Evolutionary conservation across 305 asterid genomes (phyloP).

Genomic region (Solanum hybrid): DNA sequence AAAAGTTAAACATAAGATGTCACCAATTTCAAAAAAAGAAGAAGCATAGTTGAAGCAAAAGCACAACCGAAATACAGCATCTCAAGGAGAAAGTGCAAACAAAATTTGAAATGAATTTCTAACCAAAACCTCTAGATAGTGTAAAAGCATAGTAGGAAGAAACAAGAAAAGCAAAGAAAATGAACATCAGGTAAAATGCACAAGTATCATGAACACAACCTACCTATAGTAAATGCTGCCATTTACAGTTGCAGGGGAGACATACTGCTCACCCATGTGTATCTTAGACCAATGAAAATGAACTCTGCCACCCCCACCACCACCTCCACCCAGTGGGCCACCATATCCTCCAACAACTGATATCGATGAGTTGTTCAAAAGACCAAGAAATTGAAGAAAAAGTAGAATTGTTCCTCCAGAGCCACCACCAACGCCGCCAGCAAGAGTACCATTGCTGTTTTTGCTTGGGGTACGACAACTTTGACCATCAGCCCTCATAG

Average conservation of each 20-base stretch:
- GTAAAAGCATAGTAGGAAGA: background rate
- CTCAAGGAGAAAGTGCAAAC: background rate
- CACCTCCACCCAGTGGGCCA: conserved; percentile 86
- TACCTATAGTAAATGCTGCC: conserved; percentile 68
- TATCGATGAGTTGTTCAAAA: conserved; percentile 60
- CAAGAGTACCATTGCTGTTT: conserved; percentile 47
- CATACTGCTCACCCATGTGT: conserved; percentile 64
- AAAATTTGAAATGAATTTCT: background rate
- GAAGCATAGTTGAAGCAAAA: background rate
- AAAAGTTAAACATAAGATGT: background rate
- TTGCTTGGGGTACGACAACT: conserved; percentile 38
- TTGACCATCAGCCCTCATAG: conserved; percentile 83
- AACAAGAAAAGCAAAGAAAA: background rate
- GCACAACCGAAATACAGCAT: background rate
- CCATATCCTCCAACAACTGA: conserved; percentile 86
- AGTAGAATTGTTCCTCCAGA: conserved; percentile 93
- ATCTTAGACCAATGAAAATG: conserved; percentile 94
- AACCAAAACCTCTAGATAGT: background rate
- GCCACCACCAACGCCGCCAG: conserved; percentile 91
- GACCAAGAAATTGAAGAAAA: conserved; percentile 60
- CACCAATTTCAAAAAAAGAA: background rate
- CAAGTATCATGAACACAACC: background rate
- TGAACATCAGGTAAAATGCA: background rate
- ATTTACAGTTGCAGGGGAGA: conserved; percentile 71
- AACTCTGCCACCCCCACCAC: conserved; percentile 97